Evolutionary conservation across 129 eudicot genomes (phyloP).

Genomic region (Pittosporum tobira): DNA sequence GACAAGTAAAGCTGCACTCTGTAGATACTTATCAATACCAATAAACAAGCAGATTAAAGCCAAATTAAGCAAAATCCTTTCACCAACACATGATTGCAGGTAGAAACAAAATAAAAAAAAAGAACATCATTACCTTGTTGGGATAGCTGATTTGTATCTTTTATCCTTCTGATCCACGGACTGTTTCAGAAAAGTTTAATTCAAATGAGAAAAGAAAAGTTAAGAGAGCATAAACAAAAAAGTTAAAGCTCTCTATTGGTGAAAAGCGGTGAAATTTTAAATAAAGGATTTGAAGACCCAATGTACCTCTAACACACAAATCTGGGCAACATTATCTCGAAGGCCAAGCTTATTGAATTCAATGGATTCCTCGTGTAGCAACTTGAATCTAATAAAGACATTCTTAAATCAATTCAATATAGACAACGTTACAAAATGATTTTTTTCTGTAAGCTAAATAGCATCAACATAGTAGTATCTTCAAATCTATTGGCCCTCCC

Average conservation of each 20-base stretch:
- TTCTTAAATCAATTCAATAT: conserved; percentile 9
- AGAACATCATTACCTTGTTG: conserved; percentile 36
- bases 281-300: conserved; percentile 11
- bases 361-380: conserved; percentile 73
- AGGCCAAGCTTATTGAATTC: conserved; percentile 80
- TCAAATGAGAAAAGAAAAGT: conserved; percentile 4
- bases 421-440: not conserved
- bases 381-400: conserved; percentile 53
- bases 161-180: conserved; percentile 30
- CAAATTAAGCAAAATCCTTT: too few relatives aligned
- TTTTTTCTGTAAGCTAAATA: not conserved
- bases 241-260: not conserved
- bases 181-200: conserved; percentile 33
- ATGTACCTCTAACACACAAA: conserved; percentile 89
- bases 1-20: too few relatives aligned
- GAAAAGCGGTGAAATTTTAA: conserved; percentile 1
- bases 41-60: too few relatives aligned
- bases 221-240: not conserved
- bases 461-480: not conserved
- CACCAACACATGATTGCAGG: not conserved
- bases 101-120: not conserved
- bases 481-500: not conserved
- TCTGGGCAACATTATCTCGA: conserved; percentile 96
- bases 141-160: conserved; percentile 19
- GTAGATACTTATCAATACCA: too few relatives aligned